Conservation (phyloP, 345 rosid species). For the Durio zibethinus region DNA sequence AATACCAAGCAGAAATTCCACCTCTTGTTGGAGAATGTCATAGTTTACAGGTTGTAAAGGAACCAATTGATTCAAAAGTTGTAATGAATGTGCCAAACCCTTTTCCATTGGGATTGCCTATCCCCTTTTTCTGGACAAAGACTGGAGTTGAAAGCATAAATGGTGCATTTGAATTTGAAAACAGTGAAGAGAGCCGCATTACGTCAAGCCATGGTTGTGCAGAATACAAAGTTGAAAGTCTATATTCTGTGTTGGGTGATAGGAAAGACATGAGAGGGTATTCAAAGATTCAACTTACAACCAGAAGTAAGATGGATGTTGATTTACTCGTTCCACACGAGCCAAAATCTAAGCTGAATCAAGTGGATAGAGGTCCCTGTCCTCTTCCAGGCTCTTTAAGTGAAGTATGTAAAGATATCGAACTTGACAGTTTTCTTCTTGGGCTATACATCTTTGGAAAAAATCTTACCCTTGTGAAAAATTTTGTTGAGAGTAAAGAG, state of each 20-base stretch:
- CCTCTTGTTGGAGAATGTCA: constrained; percentile 25
- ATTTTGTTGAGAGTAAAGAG: constrained; percentile 48
- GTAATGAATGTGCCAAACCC: constrained; percentile 11
- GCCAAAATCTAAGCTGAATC: constrained; percentile 27
- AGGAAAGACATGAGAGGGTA: not conserved
- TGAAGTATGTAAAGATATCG: constrained; percentile 44
- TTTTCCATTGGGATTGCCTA: constrained; percentile 32
- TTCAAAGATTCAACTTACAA: constrained; percentile 9
- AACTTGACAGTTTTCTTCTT: constrained; percentile 56
- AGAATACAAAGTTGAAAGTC: constrained; percentile 15
- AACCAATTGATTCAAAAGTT: constrained; percentile 19
- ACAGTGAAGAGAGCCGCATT: constrained; percentile 22
- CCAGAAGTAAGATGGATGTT: constrained; percentile 24
- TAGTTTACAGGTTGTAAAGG: constrained; percentile 24
- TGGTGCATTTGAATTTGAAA: constrained; percentile 32
- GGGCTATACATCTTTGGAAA: constrained; percentile 71
- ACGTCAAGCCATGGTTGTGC: constrained; percentile 13
- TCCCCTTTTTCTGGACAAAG: constrained; percentile 54
- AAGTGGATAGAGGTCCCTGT: constrained; percentile 29
- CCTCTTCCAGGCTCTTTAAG: constrained; percentile 54
- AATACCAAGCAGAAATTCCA: constrained; percentile 57
- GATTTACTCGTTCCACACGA: constrained; percentile 31
- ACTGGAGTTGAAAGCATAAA: constrained; percentile 32
- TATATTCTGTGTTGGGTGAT: not conserved
- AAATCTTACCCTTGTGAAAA: constrained; percentile 51